These are phyloP conservation scores for Chaetomiaceae sp. DNA, from an alignment of 2,329 filamentous ascomycete species.

Conservation along the genomic window DNA sequence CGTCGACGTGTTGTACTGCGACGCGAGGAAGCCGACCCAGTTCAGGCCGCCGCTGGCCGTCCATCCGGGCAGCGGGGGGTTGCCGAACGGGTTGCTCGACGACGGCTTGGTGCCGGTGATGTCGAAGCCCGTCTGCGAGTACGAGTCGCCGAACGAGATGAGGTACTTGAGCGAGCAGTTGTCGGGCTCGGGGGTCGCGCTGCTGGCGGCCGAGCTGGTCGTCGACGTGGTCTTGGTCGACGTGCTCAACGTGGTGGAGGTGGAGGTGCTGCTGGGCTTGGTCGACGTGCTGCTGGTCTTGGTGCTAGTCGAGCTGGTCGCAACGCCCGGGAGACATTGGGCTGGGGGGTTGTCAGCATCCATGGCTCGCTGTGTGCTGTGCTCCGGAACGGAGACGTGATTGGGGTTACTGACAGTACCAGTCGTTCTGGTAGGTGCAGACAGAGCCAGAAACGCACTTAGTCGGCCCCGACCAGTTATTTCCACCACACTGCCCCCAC, in stretches of 20 bases:
- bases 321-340: conserved; percentile 22
- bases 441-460: conserved; percentile 14
- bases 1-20: conserved; percentile 37
- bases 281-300: neutral
- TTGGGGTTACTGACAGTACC: conserved; percentile 17
- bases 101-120: conserved; percentile 44
- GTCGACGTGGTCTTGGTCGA: conserved; percentile 11
- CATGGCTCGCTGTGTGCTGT: neutral
- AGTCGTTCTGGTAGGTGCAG: conserved; percentile 20
- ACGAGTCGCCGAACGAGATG: conserved; percentile 52
- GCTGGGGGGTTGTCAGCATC: conserved; percentile 10
- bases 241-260: neutral
- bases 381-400: neutral
- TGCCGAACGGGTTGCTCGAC: conserved; percentile 54
- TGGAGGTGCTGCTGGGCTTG: neutral
- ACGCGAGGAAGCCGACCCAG: conserved; percentile 44
- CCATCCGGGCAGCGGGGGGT: conserved; percentile 49
- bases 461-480: conserved; percentile 14
- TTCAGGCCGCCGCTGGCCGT: conserved; percentile 44
- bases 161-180: conserved; percentile 30
- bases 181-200: neutral
- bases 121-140: conserved; percentile 55
- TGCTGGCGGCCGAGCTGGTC: conserved; percentile 9
- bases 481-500: conserved; percentile 22
- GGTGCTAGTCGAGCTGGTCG: too few relatives aligned